Conservation (phyloP, 148 eudicot genomes). For the Cornus suecica region DNA sequence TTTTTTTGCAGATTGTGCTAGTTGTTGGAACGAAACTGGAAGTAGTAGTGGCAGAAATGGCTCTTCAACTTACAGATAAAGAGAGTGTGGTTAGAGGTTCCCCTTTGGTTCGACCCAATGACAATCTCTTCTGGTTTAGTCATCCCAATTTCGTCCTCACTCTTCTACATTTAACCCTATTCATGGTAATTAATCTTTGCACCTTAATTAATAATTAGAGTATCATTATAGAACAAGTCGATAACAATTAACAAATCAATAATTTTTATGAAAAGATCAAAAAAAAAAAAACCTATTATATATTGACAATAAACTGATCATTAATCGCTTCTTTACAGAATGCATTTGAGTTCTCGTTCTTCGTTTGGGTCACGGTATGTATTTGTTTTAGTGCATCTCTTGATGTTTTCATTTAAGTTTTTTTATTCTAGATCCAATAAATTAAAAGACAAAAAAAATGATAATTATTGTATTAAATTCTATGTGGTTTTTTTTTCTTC, state of each 20-base stretch:
- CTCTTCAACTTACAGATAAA: constrained; percentile 25
- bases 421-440: too few relatives aligned
- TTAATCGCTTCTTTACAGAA: constrained; percentile 25
- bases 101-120: constrained; percentile 40
- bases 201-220: too few relatives aligned
- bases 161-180: constrained; percentile 32
- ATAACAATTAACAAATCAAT: too few relatives aligned
- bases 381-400: not conserved
- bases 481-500: too few relatives aligned
- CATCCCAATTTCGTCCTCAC: constrained; percentile 39
- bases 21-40: constrained; percentile 44
- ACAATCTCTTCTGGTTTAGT: constrained; percentile 40
- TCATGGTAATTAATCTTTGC: constrained; percentile 24
- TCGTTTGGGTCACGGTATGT: constrained; percentile 40
- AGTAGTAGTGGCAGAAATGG: constrained; percentile 43
- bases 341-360: constrained; percentile 46
- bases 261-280: too few relatives aligned
- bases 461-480: too few relatives aligned
- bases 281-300: too few relatives aligned
- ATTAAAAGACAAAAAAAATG: too few relatives aligned
- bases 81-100: constrained; percentile 30
- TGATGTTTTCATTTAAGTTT: not conserved
- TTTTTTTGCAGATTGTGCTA: constrained; percentile 25
- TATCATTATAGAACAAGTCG: too few relatives aligned
- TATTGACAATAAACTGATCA: not conserved